Base-by-base conservation (phyloP, 768 basidiomycete genomes). In the Amanita thiersii region DNA sequence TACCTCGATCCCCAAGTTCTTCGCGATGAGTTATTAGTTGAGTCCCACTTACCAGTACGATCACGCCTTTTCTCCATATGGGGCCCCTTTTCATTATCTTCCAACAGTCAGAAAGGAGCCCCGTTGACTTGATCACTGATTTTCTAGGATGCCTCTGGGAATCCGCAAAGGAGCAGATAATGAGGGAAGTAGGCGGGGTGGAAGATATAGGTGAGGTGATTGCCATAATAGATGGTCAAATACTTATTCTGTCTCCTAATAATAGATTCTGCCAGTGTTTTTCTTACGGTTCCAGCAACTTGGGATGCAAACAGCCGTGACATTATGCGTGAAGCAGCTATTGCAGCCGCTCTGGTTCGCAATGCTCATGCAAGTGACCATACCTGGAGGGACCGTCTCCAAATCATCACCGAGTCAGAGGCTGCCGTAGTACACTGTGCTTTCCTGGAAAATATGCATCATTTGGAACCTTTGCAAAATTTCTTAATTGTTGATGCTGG, bases 401-500 rank as follows among this genome's bases (percentile, higher is more conserved):
- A 73, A 43, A 89, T 92, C 50, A 90, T 92, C 57, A 88, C 86
- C 61, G 74, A 77, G 44, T 73, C 75, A 4, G 89, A 91, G 59
- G 89, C 90, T 1, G 89, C 88, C n/a, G 90, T 89, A 4, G 84
- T 91, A 6, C 89, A 93, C 46, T 90, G 87, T 46, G 86, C 84
- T 2, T 77, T 83, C 45, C 66, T 92, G 39, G 85, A 84, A 21
- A 78, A 84, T 45, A 64, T 92, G 2, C 86, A 90, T 59, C 79
- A 81, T 50, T 64, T 92, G 40, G 78, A 75, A 38, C 74, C 86
- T 0, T 82, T 80, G 15, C 87, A 92, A 54, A 87, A 79, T 48
- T 92, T 92, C 56, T 80, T 92, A 58, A 85, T 93, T n/a, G 88
- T 85, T 54, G 90, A 93, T 59, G 88, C 87, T 14, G 89, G 86